Base-by-base conservation (phyloP, 2,329 filamentous ascomycete genomes). In the Teratosphaeria gauchensis region DNA sequence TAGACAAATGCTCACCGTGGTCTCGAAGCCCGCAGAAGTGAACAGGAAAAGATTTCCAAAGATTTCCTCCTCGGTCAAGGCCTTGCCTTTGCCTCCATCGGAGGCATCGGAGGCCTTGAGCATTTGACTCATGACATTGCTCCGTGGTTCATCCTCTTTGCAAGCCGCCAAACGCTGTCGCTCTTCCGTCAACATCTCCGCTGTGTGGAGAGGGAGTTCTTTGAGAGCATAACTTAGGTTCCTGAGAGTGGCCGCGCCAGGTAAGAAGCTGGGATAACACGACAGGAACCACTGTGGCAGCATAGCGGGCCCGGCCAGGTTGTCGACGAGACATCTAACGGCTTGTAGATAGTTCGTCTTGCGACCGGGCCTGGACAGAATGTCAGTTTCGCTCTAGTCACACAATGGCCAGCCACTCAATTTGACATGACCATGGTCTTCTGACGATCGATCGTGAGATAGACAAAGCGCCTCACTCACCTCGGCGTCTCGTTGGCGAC, bases 1-100 rank as follows among this genome's bases (percentile, higher is more conserved):
- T 9, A 8, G n/a, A n/a, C n/a, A 9, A 7, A 48, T 48, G 19
- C 42, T 21, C 21, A 48, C 42, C 0, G 78, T 80, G 0, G 77
- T 78, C 60, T 82, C 76, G 61, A 78, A 77, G 1, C 78, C 78
- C 4, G 77, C 77, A 1, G 70, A 68, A 8, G 71, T 79, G 63
- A 80, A 78, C 35, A 78, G 67, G 67, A 76, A 80, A 6, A 80
- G 64, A 59, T 79, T 80, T 2, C 76, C 74, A 35, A 69, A 68
- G 52, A 77, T 71, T 57, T 79, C 76, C 1, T 73, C 69, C 7
- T 76, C 70, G 1, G 69, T 67, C 9, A 77, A 62, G 1, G 61
- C 67, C 21, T 63, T 56, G 3, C 61, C 56, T 48, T 65, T 58
- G 1, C n/a, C 65, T 56, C 59, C 62, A 14, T 56, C 59, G 12